Base-by-base conservation (phyloP, 2,329 filamentous ascomycete genomes). In the Zelopaecilomyces penicillatus region DNA sequence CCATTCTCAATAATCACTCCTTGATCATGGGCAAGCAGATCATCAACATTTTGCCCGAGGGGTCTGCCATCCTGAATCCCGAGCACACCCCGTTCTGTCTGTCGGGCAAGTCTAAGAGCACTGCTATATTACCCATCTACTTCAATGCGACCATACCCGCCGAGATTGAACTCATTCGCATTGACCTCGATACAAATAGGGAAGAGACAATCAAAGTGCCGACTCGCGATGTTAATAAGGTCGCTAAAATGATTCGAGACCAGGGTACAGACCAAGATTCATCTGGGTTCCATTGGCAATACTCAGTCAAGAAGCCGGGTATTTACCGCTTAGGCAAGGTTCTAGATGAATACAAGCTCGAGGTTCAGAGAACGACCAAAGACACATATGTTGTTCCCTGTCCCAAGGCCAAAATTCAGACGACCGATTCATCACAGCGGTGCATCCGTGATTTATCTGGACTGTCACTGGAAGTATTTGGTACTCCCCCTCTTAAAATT, bases 21-120 rank as follows among this genome's bases (percentile, higher is more conserved):
- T 76, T 97, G 58, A 97, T 98, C 52, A 77, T 95, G 67, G 93
- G 93, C 59, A 93, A 89, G 63, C 90, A 97, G 68, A 95, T 96
- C 55, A 91, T 98, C 65, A 93, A 98, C 61, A 95, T 98, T 58
- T 72, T 98, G 44, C 93, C 93, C 2, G 93, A 98, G 71, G 94
- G 94, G 71, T 93, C 90, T 40, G 93, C 90, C 10, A 75, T 89
- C 40, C 72, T 98, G 50, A 98, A 98, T 58, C 88, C 89, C 1
- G 78, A 89, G 39, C 76, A 79, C 46, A 69, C 75, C n/a, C 77
- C 89, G 0, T 93, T 93, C 64, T 98, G 93, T 64, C 68, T 98
- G 39, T 83, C 83, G 46, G 70, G 73, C 50, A 73, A 75, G 37
- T 70, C 76, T 26, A 79, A 75, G 47, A 73, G 75, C 30, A 69